Base-by-base conservation (phyloP, 2,329 filamentous ascomycete genomes). In the Chrysosporium queenslandicum region DNA sequence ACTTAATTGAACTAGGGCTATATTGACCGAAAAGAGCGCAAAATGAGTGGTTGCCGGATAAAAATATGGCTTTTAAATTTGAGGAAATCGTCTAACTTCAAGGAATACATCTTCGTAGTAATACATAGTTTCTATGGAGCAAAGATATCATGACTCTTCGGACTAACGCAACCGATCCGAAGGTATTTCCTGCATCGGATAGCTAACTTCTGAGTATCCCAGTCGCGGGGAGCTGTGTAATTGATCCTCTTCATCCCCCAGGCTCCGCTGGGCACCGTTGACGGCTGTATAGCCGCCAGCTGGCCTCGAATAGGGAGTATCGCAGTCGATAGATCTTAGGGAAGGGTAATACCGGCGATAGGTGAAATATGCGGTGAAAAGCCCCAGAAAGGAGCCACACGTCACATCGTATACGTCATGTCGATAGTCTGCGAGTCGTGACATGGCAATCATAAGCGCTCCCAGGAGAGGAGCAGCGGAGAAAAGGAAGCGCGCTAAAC, bases 341-440 rank as follows among this genome's bases (percentile, higher is more conserved):
- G 53, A 65, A 0, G 80, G 80, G 60, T 77, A 83, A 60, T 83
- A 83, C 46, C 80, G 68, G 50, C 79, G 68, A 62, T 82, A 83
- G 6, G 76, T 78, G 55, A 79, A 77, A 62, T 74, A 78, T 12
- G 79, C 74, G 2, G 82, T 68, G 1, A 67, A 52, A 27, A 80
- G 68, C 0, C 81, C 80, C 5, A 83, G 61, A 18, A 77, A 50
- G 14, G 73, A 75, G 0, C 80, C 80, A 5, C 68, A 69, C 2
- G 75, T 76, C 4, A 83, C 79, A 63, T 83, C 80, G 53, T 77
- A 81, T 1, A 82, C 77, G 63, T 83, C 80, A 56, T 83, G 80
- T 23, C 80, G 69, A 60, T 83, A 83, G 59, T 83, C 80, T 54
- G 80, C 79, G 32, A 80, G 68, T n/a, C 80, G 71, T 4, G 76